Base-by-base conservation (phyloP, 1,139 yeast species). In the Yamadazyma triangularis region DNA sequence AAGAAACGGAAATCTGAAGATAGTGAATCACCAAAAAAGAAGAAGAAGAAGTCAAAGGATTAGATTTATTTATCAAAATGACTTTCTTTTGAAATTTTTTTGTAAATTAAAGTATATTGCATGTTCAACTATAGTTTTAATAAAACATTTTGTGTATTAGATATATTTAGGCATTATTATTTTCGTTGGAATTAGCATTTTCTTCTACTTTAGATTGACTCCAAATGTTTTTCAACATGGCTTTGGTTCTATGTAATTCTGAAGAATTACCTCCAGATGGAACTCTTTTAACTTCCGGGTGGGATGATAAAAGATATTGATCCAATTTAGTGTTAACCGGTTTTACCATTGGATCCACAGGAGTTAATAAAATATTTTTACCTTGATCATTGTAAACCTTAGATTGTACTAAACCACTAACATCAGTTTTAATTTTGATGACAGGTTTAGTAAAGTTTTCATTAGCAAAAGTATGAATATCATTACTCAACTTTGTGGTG, bases 271-370 rank as follows among this genome's bases (percentile, higher is more conserved):
- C 61, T 7, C 64, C 66, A n/a, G 52, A 48, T 4, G 71, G 50
- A 10, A 67, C 70, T 29, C 57, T 55, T 31, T 65, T 64, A 15
- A 60, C 62, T 15, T 59, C 60, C n/a, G 86, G 84, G 26, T 43
- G 44, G 35, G 44, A 41, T 23, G 38, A 35, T 10, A 40, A 42
- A 26, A 78, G 64, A 24, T 64, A 44, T 5, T 60, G 53, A 42
- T 73, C 79, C 36, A 83, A 51, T 26, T 64, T 58, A 28, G 64
- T 58, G 55, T 84, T 85, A 25, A 79, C 32, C 13, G 89, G 88
- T 27, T 59, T 65, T 27, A 82, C 60, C 12, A 80, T 26, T 4
- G 87, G 85, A 48, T 84, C 89, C 19, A 78, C 53, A 26, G 73
- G 70, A 13, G 80, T 64, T 41, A 83, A 64, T 26, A 83, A 47